Evolutionary conservation across 2,329 filamentous ascomycete species (phyloP).

Genomic region (Hypoxylon sp.): DNA sequence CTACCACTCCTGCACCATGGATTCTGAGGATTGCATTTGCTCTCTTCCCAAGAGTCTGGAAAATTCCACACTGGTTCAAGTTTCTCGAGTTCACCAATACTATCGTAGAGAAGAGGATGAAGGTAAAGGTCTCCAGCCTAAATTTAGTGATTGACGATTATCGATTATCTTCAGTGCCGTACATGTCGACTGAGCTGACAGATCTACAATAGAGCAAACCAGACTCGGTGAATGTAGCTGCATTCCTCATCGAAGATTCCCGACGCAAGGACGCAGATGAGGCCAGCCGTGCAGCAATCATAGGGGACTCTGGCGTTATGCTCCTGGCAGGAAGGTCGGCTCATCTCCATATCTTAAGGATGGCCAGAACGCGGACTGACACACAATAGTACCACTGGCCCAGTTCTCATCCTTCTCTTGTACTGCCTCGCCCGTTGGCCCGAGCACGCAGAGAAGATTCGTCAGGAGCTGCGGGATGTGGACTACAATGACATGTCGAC

Average conservation of each 20-base stretch:
- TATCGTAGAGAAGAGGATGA: not conserved
- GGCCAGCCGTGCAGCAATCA: not conserved
- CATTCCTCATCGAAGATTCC: not conserved
- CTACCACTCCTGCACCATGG: constrained; percentile 5
- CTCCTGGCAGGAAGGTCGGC: not conserved
- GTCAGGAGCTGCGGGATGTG: constrained; percentile 1
- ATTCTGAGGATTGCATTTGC: constrained; percentile 5
- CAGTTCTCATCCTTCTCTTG: constrained; percentile 1
- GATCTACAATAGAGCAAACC: not conserved
- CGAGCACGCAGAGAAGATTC: constrained; percentile 9
- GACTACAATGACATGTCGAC: constrained; percentile 1
- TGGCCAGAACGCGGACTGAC: not conserved
- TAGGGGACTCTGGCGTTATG: not conserved
- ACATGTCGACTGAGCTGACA: too few species aligned
- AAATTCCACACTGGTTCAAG: constrained; percentile 9
- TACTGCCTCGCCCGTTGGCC: constrained; percentile 17
- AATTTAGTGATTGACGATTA: too few species aligned
- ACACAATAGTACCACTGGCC: constrained; percentile 7
- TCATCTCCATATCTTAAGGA: not conserved
- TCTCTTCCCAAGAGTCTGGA: constrained; percentile 4
- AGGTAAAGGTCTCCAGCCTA: not conserved
- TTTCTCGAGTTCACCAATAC: constrained; percentile 8
- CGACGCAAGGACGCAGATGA: not conserved
- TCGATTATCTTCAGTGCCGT: too few species aligned
- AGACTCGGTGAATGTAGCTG: not conserved